Percentiles rank a stretch among this genome's conserved stretches.
Evolutionary conservation across 139 green algal genomes (phyloP).

Genomic region (Chlorella sp.): DNA sequence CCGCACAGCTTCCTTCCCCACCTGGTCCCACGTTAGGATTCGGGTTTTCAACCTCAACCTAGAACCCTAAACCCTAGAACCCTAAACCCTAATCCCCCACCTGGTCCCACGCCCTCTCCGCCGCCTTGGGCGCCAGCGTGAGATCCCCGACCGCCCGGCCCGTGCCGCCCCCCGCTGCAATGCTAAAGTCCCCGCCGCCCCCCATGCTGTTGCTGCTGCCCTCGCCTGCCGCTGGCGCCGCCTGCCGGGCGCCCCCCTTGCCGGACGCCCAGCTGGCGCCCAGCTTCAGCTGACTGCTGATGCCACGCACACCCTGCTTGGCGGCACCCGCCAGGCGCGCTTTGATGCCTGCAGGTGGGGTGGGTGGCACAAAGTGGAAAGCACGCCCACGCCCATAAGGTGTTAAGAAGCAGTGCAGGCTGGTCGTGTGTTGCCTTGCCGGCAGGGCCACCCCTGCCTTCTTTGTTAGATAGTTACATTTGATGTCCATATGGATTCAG

Average conservation of each 20-base stretch:
- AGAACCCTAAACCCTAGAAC: no score
- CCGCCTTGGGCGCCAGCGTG: not conserved
- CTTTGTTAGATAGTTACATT: no score
- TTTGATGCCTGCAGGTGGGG: conserved; percentile 11
- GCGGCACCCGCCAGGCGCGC: not conserved
- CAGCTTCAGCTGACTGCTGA: conserved; percentile 10
- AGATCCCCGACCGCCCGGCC: not conserved
- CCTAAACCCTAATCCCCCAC: not conserved
- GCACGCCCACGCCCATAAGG: no score
- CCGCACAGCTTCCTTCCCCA: no score
- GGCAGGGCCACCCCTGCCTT: no score
- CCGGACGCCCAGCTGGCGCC: not conserved
- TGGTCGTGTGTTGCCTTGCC: no score
- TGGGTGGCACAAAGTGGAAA: no score
- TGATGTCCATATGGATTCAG: no score
- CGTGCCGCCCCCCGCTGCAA: not conserved
- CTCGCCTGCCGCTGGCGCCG: not conserved
- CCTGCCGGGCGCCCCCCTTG: not conserved
- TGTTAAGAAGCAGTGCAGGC: no score
- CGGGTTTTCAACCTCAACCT: no score
- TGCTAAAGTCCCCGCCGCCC: not conserved
- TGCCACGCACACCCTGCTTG: not conserved
- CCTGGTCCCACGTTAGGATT: no score
- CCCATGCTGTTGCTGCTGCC: not conserved
- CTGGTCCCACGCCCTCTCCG: not conserved